These are phyloP conservation scores for Astrothelium macrocarpum DNA, from an alignment of 495 filamentous ascomycete species.

Conservation along the genomic window DNA sequence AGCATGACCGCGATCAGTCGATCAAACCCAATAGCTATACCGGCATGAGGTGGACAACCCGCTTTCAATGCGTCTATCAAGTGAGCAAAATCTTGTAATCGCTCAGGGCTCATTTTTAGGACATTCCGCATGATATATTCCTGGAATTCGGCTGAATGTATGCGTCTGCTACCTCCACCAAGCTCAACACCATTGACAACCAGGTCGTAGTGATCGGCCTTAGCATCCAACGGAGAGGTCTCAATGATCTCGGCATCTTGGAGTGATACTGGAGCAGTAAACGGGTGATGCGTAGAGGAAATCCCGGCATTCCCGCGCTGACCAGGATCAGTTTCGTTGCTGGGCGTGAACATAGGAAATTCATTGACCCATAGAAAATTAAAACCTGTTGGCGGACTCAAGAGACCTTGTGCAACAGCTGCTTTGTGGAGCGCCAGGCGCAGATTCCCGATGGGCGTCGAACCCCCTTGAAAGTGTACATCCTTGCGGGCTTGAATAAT, in stretches of 20 bases:
- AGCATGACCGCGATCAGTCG: slow-evolving; percentile 74
- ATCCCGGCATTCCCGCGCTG: slow-evolving; percentile 74
- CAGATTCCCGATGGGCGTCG: slow-evolving; percentile 69
- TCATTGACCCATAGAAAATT: slow-evolving; percentile 74
- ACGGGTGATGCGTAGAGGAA: slow-evolving; percentile 88
- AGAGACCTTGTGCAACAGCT: slow-evolving; percentile 49
- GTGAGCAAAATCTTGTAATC: slow-evolving; percentile 70
- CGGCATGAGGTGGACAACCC: slow-evolving; percentile 95
- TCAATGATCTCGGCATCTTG: slow-evolving; percentile 66
- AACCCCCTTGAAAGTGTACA: slow-evolving; percentile 52
- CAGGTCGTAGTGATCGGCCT: slow-evolving; percentile 84
- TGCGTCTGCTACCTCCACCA: slow-evolving; percentile 85
- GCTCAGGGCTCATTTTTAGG: slow-evolving; percentile 50
- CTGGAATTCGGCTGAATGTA: slow-evolving; percentile 77
- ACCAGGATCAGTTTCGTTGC: slow-evolving; percentile 59
- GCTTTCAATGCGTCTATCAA: slow-evolving; percentile 70
- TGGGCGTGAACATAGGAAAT: slow-evolving; percentile 84
- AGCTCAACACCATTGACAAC: slow-evolving; percentile 94
- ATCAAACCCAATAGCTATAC: slow-evolving; percentile 87
- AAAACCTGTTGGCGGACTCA: slow-evolving; percentile 47
- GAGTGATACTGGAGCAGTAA: slow-evolving; percentile 71
- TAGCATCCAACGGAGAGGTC: slow-evolving; percentile 59
- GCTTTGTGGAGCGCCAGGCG: slow-evolving; percentile 59
- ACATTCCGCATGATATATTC: slow-evolving; percentile 76
- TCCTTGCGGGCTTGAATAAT: slow-evolving; percentile 68